These are phyloP conservation scores for Arthroderma uncinatum DNA, from an alignment of 2,329 filamentous ascomycete genomes.

Conservation along the genomic window DNA sequence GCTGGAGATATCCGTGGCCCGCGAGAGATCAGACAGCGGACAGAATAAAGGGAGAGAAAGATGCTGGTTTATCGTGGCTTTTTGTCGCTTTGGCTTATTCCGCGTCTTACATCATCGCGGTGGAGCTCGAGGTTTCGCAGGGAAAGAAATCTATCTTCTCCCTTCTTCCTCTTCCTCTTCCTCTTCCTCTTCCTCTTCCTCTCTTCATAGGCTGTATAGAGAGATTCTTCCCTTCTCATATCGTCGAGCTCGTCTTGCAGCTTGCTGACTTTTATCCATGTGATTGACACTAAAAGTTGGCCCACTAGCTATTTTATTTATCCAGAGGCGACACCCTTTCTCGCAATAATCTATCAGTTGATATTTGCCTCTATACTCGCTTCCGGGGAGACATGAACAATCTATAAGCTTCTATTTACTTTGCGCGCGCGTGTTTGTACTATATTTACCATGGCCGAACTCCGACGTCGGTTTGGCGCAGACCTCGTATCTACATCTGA, in stretches of 20 bases:
- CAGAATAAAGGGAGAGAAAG: background rate
- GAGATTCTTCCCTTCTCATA: background rate
- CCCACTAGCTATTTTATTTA: background rate
- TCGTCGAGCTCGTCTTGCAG: background rate
- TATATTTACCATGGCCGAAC: constrained; percentile 5
- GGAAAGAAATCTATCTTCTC: background rate
- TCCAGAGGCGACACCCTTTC: background rate
- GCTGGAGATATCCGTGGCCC: background rate
- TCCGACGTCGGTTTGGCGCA: constrained; percentile 4
- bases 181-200: background rate
- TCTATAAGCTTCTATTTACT: background rate
- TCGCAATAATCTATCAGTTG: background rate
- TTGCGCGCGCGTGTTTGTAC: background rate
- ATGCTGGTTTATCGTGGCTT: background rate
- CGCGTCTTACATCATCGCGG: constrained; percentile 1
- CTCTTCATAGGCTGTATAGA: background rate
- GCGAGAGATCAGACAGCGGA: background rate
- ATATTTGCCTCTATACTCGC: constrained; percentile 1
- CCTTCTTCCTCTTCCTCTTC: background rate
- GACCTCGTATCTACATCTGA: background rate
- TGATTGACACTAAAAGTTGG: background rate
- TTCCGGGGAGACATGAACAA: background rate
- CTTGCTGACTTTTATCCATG: background rate
- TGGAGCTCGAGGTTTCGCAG: background rate
- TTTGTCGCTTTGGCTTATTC: background rate